These are phyloP conservation scores for Coniophora puteana DNA, from an alignment of 1,284 basidiomycete species.

Conservation along the genomic window DNA sequence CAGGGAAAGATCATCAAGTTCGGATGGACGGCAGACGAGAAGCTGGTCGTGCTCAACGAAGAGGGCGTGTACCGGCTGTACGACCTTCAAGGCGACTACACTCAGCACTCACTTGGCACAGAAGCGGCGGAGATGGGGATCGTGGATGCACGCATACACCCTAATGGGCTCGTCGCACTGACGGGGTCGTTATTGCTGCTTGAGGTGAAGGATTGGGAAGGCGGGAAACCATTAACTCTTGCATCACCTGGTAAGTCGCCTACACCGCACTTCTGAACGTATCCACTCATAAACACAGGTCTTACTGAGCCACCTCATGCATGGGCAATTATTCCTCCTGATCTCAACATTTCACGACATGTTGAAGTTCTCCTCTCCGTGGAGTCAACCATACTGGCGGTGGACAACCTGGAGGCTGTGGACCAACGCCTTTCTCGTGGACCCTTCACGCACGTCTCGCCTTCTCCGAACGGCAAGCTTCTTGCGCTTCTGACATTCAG, in stretches of 20 bases:
- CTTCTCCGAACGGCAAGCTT: slow-evolving; percentile 92
- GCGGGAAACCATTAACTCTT: slow-evolving; percentile 62
- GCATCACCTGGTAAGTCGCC: slow-evolving; percentile 62
- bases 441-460: slow-evolving; percentile 83
- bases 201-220: slow-evolving; percentile 85
- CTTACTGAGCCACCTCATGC: slow-evolving; percentile 74
- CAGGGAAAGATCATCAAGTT: slow-evolving; percentile 76
- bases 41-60: slow-evolving; percentile 84
- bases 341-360: slow-evolving; percentile 81
- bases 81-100: slow-evolving; percentile 82
- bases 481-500: slow-evolving; percentile 79
- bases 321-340: slow-evolving; percentile 87
- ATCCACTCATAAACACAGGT: slow-evolving; percentile 35
- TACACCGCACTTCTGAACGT: slow-evolving; percentile 2
- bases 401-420: slow-evolving; percentile 83
- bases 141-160: slow-evolving; percentile 81
- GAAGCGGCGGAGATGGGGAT: slow-evolving; percentile 87
- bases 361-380: slow-evolving; percentile 83
- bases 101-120: slow-evolving; percentile 79
- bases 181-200: slow-evolving; percentile 76
- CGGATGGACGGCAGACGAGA: slow-evolving; percentile 81
- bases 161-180: slow-evolving; percentile 83
- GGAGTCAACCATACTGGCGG: slow-evolving; percentile 71
- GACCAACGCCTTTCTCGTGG: slow-evolving; percentile 90
- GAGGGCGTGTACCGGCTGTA: slow-evolving; percentile 92